Base-by-base conservation (phyloP, 169 alveolate genomes). In the Eimeria falciformis region DNA sequence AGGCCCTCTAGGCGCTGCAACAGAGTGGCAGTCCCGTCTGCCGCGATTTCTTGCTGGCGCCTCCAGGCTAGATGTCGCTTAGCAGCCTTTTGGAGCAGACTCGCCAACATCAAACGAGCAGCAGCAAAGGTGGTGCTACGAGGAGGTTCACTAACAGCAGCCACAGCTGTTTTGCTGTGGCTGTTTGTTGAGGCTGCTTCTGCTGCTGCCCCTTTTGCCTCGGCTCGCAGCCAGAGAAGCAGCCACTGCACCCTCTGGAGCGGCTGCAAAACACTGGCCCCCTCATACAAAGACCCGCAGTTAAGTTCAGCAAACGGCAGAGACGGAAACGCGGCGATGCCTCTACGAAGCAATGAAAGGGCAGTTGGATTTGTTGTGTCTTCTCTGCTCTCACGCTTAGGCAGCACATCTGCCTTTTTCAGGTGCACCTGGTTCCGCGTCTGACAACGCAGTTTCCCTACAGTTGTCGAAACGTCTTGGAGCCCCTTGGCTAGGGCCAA, bases 401-500 rank as follows among this genome's bases (percentile, higher is more conserved):
- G 45, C 62, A 27, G 88, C 50, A 27, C 50, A 29, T 37, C 58
- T 11, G 12, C 75, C 29, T 9, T 18, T 9, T 21, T n/a, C 83
- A 4, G 83, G 37, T 71, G 83, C 55, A 37, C 58, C 73, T 56
- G 58, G 55, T 14, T 3, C 69, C 33, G 89, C 73, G 27, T 18
- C 37, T 25, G 89, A 23, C 58, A 77, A 55, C 18, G 77, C 37
- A 81, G 29, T 3, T 27, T 6, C 40, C 37, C 78, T 33, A 29
- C 53, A 23, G 90, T 56, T 7, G 21, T 65, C 1, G 78, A 71
- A 23, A 37, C 18, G 23, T 81, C 90, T 5, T 33, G 43, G 43
- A 81, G 55, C 58, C 90, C 90, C 47, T 81, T 81, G 43, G 90
- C 90, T 33, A 81, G 43, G 21, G 90, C 90, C 90, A 58, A 81